phyloP scores from a whole-genome alignment of 768 basidiomycete genomes.

The Austroboletus festivus region DNA sequence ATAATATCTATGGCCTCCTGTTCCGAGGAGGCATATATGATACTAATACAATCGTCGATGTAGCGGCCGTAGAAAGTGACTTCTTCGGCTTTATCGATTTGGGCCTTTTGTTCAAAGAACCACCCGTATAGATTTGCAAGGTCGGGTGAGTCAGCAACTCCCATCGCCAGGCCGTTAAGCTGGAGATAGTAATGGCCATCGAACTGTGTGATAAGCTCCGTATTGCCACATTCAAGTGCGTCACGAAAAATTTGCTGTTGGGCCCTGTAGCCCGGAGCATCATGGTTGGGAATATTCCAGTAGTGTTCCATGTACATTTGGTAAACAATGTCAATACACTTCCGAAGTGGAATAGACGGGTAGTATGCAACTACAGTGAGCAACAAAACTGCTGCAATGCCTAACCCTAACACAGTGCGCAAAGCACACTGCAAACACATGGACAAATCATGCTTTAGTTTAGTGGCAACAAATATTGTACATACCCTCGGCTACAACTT shows the following conservation, averaged over 20 bases:
- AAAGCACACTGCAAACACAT: no score
- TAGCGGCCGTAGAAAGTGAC: not conserved
- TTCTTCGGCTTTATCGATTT: not conserved
- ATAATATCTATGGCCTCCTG: not conserved
- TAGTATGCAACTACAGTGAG: constrained; percentile 8
- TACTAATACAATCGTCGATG: constrained; percentile 2
- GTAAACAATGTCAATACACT: not conserved
- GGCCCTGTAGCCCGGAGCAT: not conserved
- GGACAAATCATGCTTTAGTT: no score
- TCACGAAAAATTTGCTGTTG: not conserved
- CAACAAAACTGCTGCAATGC: no score
- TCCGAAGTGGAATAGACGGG: not conserved
- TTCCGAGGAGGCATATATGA: not conserved
- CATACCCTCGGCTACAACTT: no score
- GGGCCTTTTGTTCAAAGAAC: not conserved
- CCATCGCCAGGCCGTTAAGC: constrained; percentile 5
- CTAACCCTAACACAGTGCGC: no score
- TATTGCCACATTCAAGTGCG: not conserved
- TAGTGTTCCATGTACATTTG: not conserved
- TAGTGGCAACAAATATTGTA: no score
- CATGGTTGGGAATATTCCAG: not conserved
- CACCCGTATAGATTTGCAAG: constrained; percentile 12
- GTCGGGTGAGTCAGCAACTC: constrained; percentile 11
- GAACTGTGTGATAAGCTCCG: not conserved
- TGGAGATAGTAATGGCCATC: not conserved